Conservation (phyloP, 257 asterid genomes). For the Ajuga chamaepitys region DNA sequence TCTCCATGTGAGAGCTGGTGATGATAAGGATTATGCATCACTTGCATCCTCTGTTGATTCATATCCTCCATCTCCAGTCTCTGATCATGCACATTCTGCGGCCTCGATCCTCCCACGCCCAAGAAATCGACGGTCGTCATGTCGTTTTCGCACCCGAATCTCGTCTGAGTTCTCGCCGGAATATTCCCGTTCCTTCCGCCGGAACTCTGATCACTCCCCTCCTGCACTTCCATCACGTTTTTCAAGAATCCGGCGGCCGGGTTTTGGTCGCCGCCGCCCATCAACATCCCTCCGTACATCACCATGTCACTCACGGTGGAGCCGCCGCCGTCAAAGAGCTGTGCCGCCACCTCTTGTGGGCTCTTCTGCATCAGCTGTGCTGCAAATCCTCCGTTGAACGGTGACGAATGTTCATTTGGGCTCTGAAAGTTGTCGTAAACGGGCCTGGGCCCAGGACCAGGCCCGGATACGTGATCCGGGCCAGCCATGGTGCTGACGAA, state of each 20-base stretch:
- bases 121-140: slow-evolving; percentile 79
- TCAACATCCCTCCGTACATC: slow-evolving; percentile 64
- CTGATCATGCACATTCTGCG: slow-evolving; percentile 34
- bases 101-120: slow-evolving; percentile 69
- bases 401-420: slow-evolving; percentile 22
- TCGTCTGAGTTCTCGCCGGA: slow-evolving; percentile 15
- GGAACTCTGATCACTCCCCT: slow-evolving; percentile 16
- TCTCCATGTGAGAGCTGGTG: slow-evolving; percentile 33
- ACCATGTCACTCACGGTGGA: slow-evolving; percentile 42
- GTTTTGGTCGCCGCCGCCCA: slow-evolving; percentile 36
- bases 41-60: slow-evolving; percentile 44
- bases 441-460: slow-evolving; percentile 20
- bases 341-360: slow-evolving; percentile 32
- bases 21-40: slow-evolving; percentile 28
- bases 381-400: slow-evolving; percentile 21
- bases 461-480: slow-evolving; percentile 27
- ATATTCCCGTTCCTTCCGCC: slow-evolving; percentile 9
- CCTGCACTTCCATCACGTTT: slow-evolving; percentile 25
- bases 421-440: slow-evolving; percentile 34
- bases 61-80: slow-evolving; percentile 37
- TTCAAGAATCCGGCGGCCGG: slow-evolving; percentile 28
- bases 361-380: slow-evolving; percentile 36
- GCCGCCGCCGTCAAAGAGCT: slow-evolving; percentile 36
- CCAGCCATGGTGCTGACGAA: slow-evolving; percentile 58
- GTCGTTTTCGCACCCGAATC: slow-evolving; percentile 33